Evolutionary conservation across 1,284 basidiomycete genomes (phyloP), one percentile per base, ranked within the genome.

Genomic region (Xerocomus amazonicus): DNA sequence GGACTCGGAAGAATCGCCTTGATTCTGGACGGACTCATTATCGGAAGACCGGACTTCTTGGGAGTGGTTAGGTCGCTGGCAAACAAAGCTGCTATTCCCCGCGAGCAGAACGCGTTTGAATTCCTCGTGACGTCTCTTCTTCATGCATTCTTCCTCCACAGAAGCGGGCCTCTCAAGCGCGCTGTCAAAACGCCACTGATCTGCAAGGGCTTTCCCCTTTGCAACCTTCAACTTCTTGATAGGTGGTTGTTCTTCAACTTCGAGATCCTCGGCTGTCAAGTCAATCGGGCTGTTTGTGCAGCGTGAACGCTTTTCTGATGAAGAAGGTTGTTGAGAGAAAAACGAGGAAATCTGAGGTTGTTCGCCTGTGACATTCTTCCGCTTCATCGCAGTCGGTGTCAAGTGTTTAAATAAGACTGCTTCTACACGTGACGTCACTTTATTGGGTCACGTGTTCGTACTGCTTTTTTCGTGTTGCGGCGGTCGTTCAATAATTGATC

Each of bases 301-400:
- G 17, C 29, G 43, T 38, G 39, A 51, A 32, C 74, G 65, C 37
- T 65, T 52, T 54, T 62, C 67, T 34, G 63, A 59, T 0, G 58
- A 9, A 13, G 43, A 60, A 31, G 69, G 47, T 14, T 48, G 47
- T 47, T 70, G 63, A 6, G 73, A 64, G 59, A 87, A 87, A 67
- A 76, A 87, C 0, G 74, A 67, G 6, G 83, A 85, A 41, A 86
- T 76, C 1, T 68, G 74, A 3, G 76, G 58, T 50, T 81, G 80
- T 29, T 45, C 52, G 14, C 43, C 52, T 43, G 53, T 31, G 7
- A 9, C 13, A 5, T 43, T 19, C 52, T 55, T 69, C 19, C 48
- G 63, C 33, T 53, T 69, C 65, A 68, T 62, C 23, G 14, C 23
- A 6, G 13, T 39, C 23, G 23, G 14, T 1, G 39, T 40, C 8